Conservation (phyloP, 2,329 filamentous ascomycete genomes). For the Hypoxylon sp. region DNA sequence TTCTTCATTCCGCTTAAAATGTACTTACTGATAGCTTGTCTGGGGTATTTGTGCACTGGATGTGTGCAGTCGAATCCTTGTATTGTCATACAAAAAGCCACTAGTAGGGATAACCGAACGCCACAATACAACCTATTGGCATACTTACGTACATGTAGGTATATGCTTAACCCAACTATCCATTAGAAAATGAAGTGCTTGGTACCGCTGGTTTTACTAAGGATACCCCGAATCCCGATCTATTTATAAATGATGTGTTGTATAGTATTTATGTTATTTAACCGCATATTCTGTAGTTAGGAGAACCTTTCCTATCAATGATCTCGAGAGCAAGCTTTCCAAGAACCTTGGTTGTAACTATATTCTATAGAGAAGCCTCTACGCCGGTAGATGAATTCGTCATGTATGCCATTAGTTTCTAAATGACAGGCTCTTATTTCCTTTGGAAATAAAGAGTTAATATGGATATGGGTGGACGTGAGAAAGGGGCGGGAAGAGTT, state of each 20-base stretch:
- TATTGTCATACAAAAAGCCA: constrained; percentile 2
- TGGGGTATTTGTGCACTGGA: constrained; percentile 4
- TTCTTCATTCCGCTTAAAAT: background rate
- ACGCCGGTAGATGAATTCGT: background rate
- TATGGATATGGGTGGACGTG: background rate
- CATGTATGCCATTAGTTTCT: background rate
- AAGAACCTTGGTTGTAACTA: background rate
- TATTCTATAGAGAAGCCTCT: background rate
- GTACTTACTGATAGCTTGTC: background rate
- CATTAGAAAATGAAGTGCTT: background rate
- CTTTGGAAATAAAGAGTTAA: no score
- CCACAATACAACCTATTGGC: constrained; percentile 8
- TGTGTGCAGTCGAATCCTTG: background rate
- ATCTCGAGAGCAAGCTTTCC: background rate
- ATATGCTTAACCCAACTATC: background rate
- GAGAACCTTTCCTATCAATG: background rate
- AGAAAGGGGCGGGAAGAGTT: no score
- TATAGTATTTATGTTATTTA: background rate
- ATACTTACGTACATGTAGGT: background rate
- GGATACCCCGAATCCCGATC: background rate
- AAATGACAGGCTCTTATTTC: no score
- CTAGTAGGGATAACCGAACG: constrained; percentile 11
- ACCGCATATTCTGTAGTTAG: background rate
- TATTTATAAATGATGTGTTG: background rate
- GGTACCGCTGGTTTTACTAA: background rate